Evolutionary conservation across 2,329 filamentous ascomycete genomes (phyloP), one percentile per base, ranked within the genome.

Genomic region (Helotiales sp.): DNA sequence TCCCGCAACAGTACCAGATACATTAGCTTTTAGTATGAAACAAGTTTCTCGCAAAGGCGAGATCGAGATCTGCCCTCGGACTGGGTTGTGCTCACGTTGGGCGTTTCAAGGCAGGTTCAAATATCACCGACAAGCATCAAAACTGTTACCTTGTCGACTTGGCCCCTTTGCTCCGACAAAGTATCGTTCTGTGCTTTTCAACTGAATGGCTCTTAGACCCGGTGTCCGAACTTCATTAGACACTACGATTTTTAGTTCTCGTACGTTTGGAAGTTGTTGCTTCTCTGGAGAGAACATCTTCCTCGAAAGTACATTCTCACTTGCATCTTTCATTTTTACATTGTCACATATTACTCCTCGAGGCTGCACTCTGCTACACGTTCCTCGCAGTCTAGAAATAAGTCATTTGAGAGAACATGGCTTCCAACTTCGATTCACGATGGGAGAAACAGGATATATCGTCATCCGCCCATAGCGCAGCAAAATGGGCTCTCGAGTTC

Each of bases 401-500:
- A 15, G 10, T 28, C 20, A 62, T 6, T 20, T 62, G 30, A 49
- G 15, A 30, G n/a, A 26, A 52, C n/a, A 64, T 64, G 63, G 24
- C 55, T 28, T 59, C 28, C 22, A 60, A 60, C 8, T 30, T 59
- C 20, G 63, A 64, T 40, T 49, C 40, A 17, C 17, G 22, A 20
- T 52, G 55, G 63, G 54, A 64, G 26, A 52, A 59, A 11, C 45
- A 37, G 20, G 32, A 52, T 22, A n/a, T 30, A 30, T 37, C 32
- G 13, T 64, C 54, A 24, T 45, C 40, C 7, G 24, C 43, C 1
- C 43, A 49, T 34, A 40, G 54, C 32, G 47, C 58, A 22, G 55
- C 61, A 47, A 63, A 62, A 64, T 65, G 66, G 59, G 30, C 32
- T 37, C 17, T 68, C 37, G 65, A 70, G 26, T 37, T 61, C 28